These are phyloP conservation scores for Ilyonectria mors-panacis DNA, from an alignment of 2,329 filamentous ascomycete genomes.

Conservation along the genomic window DNA sequence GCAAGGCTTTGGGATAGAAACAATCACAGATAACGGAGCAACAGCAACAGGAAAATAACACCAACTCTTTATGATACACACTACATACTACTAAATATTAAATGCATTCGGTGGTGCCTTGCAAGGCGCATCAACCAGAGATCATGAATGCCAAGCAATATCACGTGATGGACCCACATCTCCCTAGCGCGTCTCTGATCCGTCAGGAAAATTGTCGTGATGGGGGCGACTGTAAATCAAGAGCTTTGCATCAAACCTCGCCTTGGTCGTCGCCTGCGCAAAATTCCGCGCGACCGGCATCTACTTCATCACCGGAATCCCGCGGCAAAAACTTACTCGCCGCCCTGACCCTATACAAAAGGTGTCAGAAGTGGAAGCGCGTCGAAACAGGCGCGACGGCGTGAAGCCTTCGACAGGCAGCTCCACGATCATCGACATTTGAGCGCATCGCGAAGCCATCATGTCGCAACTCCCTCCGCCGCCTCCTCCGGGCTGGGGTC, in stretches of 20 bases:
- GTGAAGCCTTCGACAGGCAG: slow-evolving; percentile 51
- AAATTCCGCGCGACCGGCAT: slow-evolving; percentile 48
- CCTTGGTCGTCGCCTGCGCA: slow-evolving; percentile 50
- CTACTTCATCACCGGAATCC: slow-evolving; percentile 39
- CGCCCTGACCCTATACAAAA: slow-evolving; percentile 27
- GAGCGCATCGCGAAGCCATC: slow-evolving; percentile 50
- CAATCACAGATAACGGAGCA: no score
- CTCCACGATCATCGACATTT: slow-evolving; percentile 41
- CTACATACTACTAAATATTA: no score
- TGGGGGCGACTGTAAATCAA: slow-evolving; percentile 43
- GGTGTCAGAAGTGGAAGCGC: slow-evolving; percentile 45
- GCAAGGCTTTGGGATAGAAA: no score
- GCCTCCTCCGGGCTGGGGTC: slow-evolving; percentile 72
- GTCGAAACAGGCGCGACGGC: slow-evolving; percentile 55
- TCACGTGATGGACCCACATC: slow-evolving; percentile 48
- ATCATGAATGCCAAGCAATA: background rate
- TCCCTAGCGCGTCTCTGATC: slow-evolving; percentile 42
- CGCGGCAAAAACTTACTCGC: slow-evolving; percentile 7
- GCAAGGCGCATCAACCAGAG: background rate
- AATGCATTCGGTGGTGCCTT: no score
- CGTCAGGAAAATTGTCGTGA: slow-evolving; percentile 56
- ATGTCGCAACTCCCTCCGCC: slow-evolving; percentile 71
- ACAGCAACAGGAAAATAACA: no score
- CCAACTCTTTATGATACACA: no score
- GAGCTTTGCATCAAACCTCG: slow-evolving; percentile 46